Evolutionary conservation across 2,329 filamentous ascomycete genomes (phyloP).

Genomic region (Chaetomiaceae sp.): DNA sequence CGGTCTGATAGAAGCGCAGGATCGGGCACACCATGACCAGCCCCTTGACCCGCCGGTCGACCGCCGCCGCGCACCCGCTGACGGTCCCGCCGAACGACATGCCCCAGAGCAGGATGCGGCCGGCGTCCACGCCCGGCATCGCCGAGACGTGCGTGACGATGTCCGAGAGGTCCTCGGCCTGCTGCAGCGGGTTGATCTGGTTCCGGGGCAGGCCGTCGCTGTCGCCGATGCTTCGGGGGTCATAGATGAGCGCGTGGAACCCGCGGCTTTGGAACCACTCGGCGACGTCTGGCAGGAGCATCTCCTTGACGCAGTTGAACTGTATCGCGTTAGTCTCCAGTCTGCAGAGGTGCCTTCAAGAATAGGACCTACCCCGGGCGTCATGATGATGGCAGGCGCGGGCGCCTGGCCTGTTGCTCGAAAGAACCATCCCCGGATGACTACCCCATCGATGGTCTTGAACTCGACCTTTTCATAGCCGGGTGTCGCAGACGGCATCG

Average conservation of each 20-base stretch:
- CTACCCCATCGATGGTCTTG: constrained; percentile 26
- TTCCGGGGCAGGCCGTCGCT: background rate
- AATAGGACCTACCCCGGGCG: constrained; percentile 17
- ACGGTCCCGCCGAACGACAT: background rate
- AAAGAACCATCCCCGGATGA: constrained; percentile 23
- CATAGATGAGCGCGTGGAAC: constrained; percentile 26
- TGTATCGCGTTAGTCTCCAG: background rate
- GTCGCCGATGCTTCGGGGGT: constrained; percentile 23
- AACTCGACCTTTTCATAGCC: constrained; percentile 14
- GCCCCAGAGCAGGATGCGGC: background rate
- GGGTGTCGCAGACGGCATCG: no score
- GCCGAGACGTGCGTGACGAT: no score
- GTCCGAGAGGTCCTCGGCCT: background rate
- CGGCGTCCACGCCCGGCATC: constrained; percentile 1
- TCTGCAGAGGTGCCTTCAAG: background rate
- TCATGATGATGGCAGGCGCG: constrained; percentile 23
- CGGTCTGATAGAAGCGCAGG: no score
- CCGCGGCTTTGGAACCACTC: constrained; percentile 22
- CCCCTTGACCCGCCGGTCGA: background rate
- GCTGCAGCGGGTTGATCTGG: background rate
- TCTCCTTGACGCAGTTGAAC: constrained; percentile 30
- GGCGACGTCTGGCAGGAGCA: constrained; percentile 23
- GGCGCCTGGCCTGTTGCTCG: constrained; percentile 10
- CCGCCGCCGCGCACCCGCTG: background rate
- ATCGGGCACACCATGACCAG: background rate